phyloP scores from a whole-genome alignment of 257 asterid species.

The Anisodus tanguticus region DNA sequence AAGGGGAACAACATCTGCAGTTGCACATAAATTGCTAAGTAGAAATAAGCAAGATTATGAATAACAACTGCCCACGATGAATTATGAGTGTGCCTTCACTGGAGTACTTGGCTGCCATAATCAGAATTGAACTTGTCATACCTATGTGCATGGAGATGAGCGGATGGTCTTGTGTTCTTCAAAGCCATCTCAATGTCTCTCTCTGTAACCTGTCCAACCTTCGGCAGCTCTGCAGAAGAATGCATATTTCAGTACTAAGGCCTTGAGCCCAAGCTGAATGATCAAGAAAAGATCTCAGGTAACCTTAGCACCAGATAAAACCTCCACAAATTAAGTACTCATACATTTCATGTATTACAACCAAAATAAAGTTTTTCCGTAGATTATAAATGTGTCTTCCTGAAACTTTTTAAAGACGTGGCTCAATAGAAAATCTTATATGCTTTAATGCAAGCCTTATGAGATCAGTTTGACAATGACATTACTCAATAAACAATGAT shows the following conservation, averaged over 20 bases:
- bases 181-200: conserved; percentile 73
- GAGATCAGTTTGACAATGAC: background rate
- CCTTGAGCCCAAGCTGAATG: background rate
- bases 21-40: background rate
- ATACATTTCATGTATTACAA: background rate
- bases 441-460: background rate
- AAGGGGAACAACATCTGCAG: background rate
- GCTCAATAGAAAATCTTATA: background rate
- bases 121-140: conserved; percentile 74
- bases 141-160: conserved; percentile 87
- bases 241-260: conserved; percentile 28
- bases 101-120: conserved; percentile 93
- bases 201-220: conserved; percentile 75
- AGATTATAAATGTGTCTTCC: background rate
- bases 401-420: background rate
- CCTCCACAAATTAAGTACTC: background rate
- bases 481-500: background rate
- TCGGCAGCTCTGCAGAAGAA: conserved; percentile 71
- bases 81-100: conserved; percentile 50
- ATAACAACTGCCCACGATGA: background rate
- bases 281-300: background rate
- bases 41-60: background rate
- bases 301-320: background rate
- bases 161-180: conserved; percentile 92
- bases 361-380: background rate